A percentile compares a stretch with the other conserved stretches of the same genome.
Conservation (phyloP, 129 eudicot species). For the Silybum marianum region DNA sequence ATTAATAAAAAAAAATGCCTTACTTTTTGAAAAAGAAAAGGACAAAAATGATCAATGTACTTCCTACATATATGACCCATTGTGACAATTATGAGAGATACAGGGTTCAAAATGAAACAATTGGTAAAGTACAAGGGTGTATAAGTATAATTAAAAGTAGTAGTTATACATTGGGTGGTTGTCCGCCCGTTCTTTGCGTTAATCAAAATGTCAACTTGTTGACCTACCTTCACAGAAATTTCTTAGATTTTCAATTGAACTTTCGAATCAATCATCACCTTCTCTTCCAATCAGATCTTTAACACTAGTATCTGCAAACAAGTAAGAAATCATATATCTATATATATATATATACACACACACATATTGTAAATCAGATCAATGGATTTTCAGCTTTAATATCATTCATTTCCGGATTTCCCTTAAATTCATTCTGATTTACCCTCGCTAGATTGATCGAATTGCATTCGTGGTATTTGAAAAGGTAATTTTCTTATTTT, state of each 20-base stretch:
- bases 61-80: too few species aligned
- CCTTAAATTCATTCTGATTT: constrained; percentile 9
- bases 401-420: constrained; percentile 21
- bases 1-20: too few species aligned
- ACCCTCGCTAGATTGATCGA: constrained; percentile 7
- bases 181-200: too few species aligned
- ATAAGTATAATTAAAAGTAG: background rate
- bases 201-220: constrained; percentile 25
- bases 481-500: constrained; percentile 24
- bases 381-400: constrained; percentile 12
- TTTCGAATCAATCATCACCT: constrained; percentile 27
- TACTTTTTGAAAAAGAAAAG: too few species aligned
- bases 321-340: constrained; percentile 24
- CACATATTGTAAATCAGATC: background rate
- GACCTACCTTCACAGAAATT: constrained; percentile 1
- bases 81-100: background rate
- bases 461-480: constrained; percentile 10
- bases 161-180: background rate
- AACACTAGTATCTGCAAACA: constrained; percentile 26
- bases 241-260: constrained; percentile 25
- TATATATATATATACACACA: too few species aligned
- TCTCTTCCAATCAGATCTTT: constrained; percentile 5
- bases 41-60: too few species aligned
- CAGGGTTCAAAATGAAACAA: constrained; percentile 4
- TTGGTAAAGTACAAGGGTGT: background rate